These are phyloP conservation scores for Trichoderma asperellum DNA, from an alignment of 2,329 filamentous ascomycete genomes.

Conservation along the genomic window DNA sequence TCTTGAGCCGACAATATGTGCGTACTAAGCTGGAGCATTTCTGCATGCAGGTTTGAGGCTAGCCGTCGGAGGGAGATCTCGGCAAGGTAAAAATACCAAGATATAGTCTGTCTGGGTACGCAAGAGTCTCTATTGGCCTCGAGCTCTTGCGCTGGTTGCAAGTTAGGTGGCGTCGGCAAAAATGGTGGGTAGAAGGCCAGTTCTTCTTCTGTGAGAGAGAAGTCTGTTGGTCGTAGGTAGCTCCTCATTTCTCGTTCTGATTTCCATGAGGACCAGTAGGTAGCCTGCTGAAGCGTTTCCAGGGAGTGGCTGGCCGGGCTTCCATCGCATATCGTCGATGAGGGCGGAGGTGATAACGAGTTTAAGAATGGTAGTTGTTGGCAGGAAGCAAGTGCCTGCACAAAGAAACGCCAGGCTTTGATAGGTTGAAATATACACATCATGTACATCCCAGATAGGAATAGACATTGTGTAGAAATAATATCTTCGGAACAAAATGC, in stretches of 20 bases:
- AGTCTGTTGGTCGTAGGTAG: neutral
- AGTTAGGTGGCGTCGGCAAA: neutral
- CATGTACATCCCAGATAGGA: neutral
- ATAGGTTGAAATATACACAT: neutral
- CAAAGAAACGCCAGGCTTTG: neutral
- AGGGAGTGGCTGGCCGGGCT: neutral
- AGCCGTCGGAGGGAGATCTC: neutral
- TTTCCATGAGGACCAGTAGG: constrained; percentile 8
- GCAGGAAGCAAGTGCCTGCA: constrained; percentile 9
- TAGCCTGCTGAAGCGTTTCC: neutral
- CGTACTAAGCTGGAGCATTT: neutral
- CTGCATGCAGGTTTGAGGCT: neutral
- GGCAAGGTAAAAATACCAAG: neutral
- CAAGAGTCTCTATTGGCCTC: neutral
- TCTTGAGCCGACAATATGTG: neutral
- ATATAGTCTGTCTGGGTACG: too few relatives aligned
- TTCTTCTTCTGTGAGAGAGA: neutral
- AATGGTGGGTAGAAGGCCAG: neutral
- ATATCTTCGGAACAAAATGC: neutral
- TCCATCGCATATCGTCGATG: neutral
- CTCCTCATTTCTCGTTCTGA: neutral
- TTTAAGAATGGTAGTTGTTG: neutral
- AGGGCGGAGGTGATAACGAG: neutral
- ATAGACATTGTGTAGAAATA: neutral
- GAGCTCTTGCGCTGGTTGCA: neutral